phyloP scores from a whole-genome alignment of 2,329 filamentous ascomycete genomes.

The Sclerotinia sclerotiorum region DNA sequence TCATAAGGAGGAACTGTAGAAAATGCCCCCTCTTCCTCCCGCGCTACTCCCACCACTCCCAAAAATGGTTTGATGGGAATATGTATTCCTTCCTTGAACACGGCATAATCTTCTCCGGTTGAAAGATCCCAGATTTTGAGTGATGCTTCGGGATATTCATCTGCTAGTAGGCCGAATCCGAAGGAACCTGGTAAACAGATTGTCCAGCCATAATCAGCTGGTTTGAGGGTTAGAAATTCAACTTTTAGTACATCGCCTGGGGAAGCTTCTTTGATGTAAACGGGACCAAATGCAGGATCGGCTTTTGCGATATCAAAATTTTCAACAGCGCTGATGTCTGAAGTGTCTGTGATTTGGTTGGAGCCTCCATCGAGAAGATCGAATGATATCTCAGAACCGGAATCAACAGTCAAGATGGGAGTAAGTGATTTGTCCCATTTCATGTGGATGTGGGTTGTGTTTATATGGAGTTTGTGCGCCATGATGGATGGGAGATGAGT shows the following conservation, averaged over 20 bases:
- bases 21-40: slow-evolving; percentile 46
- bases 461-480: slow-evolving; percentile 29
- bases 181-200: slow-evolving; percentile 51
- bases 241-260: slow-evolving; percentile 54
- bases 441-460: slow-evolving; percentile 42
- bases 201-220: slow-evolving; percentile 53
- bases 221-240: slow-evolving; percentile 49
- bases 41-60: slow-evolving; percentile 53
- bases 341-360: slow-evolving; percentile 49
- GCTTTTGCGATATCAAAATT: slow-evolving; percentile 41
- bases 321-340: slow-evolving; percentile 44
- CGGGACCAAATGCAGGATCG: slow-evolving; percentile 53
- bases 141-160: slow-evolving; percentile 47
- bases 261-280: slow-evolving; percentile 50
- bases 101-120: slow-evolving; percentile 43
- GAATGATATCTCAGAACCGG: slow-evolving; percentile 50
- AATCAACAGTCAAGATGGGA: slow-evolving; percentile 49
- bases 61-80: slow-evolving; percentile 53
- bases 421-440: slow-evolving; percentile 50
- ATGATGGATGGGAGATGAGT: slow-evolving; percentile 18
- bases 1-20: slow-evolving; percentile 52
- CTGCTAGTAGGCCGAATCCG: slow-evolving; percentile 50
- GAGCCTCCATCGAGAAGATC: slow-evolving; percentile 52
- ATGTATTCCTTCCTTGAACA: slow-evolving; percentile 50
- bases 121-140: slow-evolving; percentile 53